Percentiles rank a stretch among this genome's conserved stretches.
Evolutionary conservation across 305 asterid genomes (phyloP).

Genomic region (Petunia hybrid): DNA sequence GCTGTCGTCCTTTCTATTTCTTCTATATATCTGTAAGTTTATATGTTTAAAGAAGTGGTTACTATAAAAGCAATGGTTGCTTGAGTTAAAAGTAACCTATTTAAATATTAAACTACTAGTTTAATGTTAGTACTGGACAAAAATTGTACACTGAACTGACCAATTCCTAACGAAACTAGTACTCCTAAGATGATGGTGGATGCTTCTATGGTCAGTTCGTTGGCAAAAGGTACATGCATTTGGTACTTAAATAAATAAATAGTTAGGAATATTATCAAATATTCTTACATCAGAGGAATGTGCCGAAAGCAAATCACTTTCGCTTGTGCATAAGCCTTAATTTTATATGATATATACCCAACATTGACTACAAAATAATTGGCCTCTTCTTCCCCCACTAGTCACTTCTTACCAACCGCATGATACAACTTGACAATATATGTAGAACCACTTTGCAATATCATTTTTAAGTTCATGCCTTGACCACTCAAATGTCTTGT

Average conservation of each 20-base stretch:
- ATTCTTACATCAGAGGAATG: conserved; percentile 12
- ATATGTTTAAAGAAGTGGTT: not conserved
- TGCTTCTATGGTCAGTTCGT: not conserved
- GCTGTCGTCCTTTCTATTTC: not conserved
- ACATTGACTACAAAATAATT: not conserved
- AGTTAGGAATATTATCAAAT: not conserved
- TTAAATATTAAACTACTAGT: not conserved
- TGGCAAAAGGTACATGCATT: not conserved
- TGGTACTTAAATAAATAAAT: not conserved
- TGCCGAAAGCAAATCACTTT: not conserved
- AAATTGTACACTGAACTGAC: not conserved
- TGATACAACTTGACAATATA: too few species aligned
- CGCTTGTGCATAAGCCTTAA: not conserved
- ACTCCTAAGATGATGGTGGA: too few species aligned
- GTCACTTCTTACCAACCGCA: conserved; percentile 32
- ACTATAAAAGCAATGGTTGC: not conserved
- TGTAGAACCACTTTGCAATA: not conserved
- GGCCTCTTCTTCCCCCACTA: not conserved
- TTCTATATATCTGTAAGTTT: not conserved
- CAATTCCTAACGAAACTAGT: not conserved
- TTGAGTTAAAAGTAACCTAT: not conserved
- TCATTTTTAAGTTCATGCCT: not conserved
- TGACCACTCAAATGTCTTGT: not conserved
- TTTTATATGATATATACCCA: not conserved
- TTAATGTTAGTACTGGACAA: not conserved